These are phyloP conservation scores for Aspergillus transmontanensis DNA, from an alignment of 2,329 filamentous ascomycete genomes.

Conservation along the genomic window DNA sequence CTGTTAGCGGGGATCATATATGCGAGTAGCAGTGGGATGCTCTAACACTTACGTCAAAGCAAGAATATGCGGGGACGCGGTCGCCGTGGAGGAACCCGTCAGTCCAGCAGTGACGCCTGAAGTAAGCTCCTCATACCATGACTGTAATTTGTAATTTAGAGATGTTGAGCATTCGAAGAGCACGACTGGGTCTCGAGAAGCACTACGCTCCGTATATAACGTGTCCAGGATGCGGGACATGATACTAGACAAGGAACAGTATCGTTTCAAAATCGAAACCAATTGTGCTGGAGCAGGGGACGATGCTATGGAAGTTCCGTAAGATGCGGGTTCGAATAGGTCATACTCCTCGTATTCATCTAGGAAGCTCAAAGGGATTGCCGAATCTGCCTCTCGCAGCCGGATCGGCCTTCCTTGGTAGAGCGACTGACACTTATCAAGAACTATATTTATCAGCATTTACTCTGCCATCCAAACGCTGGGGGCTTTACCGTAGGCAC, in stretches of 20 bases:
- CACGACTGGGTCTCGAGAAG: not conserved
- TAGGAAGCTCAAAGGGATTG: not conserved
- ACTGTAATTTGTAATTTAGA: not conserved
- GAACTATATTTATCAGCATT: not conserved
- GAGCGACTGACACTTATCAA: constrained; percentile 43
- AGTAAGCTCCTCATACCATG: not conserved
- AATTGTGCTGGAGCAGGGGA: not conserved
- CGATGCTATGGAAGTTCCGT: not conserved
- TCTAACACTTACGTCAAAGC: not conserved
- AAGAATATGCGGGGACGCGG: not conserved
- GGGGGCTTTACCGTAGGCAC: constrained; percentile 22
- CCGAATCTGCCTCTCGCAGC: not conserved
- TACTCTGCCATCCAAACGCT: constrained; percentile 11
- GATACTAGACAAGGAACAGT: constrained; percentile 3
- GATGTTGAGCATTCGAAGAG: not conserved
- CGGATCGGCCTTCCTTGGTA: constrained; percentile 4
- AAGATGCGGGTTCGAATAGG: not conserved
- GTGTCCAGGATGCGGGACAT: not conserved
- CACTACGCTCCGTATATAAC: constrained; percentile 4
- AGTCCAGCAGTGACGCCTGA: not conserved
- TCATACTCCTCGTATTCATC: constrained; percentile 11
- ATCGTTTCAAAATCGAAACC: not conserved
- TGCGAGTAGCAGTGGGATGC: not conserved
- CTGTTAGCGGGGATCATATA: not conserved
- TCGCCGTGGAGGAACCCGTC: not conserved